Base-by-base conservation (phyloP, 2,329 filamentous ascomycete species). In the Clarireedia sp. region DNA sequence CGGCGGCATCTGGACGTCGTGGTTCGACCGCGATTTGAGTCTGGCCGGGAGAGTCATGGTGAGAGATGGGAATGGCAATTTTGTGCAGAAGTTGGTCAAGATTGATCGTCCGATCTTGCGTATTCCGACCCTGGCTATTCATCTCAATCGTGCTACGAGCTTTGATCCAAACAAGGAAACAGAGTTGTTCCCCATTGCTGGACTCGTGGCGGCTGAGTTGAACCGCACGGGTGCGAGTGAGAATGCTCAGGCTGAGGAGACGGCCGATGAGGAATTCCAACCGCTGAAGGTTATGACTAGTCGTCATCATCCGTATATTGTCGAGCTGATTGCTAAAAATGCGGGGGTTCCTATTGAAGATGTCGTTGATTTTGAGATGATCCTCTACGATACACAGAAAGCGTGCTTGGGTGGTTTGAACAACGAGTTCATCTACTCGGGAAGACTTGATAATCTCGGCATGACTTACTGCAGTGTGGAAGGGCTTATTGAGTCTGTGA, bases 101-200 rank as follows among this genome's bases (percentile, higher is more conserved):
- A 82, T 99, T 61, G 87, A 95, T 66, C 85, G 87, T 66, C 94
- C 94, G 16, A 87, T 99, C 64, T 79, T 97, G 62, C 83, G 94
- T 51, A 92, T 99, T 58, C 94, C 94, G 1, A 96, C 90, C 3
- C 77, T 99, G 60, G 94, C 94, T 36, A 95, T 97, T 62, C 94
- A 99, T 72, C 82, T 99, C 56, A 87, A 96, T 67, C 86, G 92
- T 54, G 84, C 89, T 64, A 80, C 87, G 65, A 89, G 79, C 60
- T 99, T 99, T 67, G 79, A 89, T 55, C 95, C 95, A 68, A 99
- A 97, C 78, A 97, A 96, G 76, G 94, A 99, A 76, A 90, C 86
- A 23, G 92, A 99, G 71, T 75, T 99, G 23, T 95, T 96, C 67
- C 94, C 94, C 5, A 96, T 99, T 67, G 85, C 87, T 21, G 94